Conservation (phyloP, 257 asterid species). For the Galeopsis tetrahit region DNA sequence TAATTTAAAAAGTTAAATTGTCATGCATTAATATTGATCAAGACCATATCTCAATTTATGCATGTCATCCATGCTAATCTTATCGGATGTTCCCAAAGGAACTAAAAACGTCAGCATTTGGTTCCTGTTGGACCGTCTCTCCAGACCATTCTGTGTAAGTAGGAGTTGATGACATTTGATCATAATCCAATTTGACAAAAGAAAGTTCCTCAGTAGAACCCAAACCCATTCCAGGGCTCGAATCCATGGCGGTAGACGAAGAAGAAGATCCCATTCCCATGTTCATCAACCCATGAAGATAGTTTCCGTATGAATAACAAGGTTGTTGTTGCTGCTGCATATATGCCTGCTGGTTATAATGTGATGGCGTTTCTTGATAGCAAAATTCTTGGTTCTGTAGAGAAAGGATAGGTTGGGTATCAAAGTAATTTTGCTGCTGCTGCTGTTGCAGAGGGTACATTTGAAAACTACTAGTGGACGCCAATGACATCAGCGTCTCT, state of each 20-base stretch:
- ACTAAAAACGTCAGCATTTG: conserved; percentile 53
- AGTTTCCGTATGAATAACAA: conserved; percentile 39
- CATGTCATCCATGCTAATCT: too few relatives aligned
- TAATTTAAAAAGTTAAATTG: too few relatives aligned
- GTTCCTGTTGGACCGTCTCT: conserved; percentile 62
- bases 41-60: too few relatives aligned
- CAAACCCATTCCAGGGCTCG: conserved; percentile 49
- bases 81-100: too few relatives aligned
- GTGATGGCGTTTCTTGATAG: conserved; percentile 37
- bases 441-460: conserved; percentile 53
- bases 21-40: too few relatives aligned
- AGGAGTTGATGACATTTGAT: conserved; percentile 47
- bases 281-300: conserved; percentile 62
- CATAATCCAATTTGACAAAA: conserved; percentile 79
- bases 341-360: conserved; percentile 45
- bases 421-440: conserved; percentile 45
- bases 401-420: conserved; percentile 52
- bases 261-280: conserved; percentile 59
- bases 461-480: conserved; percentile 56
- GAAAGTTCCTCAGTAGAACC: conserved; percentile 52
- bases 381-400: conserved; percentile 59
- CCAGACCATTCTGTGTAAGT: conserved; percentile 67
- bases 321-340: conserved; percentile 40
- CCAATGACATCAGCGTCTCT: conserved; percentile 56
- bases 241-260: conserved; percentile 47